A percentile compares a stretch with the other conserved stretches of the same genome.
Evolutionary conservation across 2,329 filamentous ascomycete genomes (phyloP).

Genomic region (Aaosphaeria pasadenensis): DNA sequence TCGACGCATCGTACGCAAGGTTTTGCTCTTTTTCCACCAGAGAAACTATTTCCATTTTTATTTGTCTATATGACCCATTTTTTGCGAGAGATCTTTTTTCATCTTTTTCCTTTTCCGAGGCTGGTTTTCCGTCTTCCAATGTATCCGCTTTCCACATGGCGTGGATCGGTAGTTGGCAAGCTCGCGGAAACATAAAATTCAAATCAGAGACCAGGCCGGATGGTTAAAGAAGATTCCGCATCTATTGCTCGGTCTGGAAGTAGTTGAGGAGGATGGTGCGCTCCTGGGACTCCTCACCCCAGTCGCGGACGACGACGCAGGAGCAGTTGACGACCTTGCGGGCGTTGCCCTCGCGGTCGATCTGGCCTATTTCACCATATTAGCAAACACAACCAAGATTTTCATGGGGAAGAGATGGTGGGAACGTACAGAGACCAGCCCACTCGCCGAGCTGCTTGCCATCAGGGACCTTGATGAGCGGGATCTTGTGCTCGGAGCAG

Average conservation of each 20-base stretch:
- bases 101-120: no score
- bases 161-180: no score
- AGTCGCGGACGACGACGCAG: conserved; percentile 99
- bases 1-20: no score
- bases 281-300: conserved; percentile 99
- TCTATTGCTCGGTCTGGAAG: conserved; percentile 82
- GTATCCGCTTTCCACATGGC: no score
- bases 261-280: conserved; percentile 99
- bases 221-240: conserved; percentile 2
- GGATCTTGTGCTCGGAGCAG: conserved; percentile 99
- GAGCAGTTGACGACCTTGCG: conserved; percentile 99
- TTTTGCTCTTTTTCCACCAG: no score
- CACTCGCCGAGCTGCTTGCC: conserved; percentile 99
- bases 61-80: no score
- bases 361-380: conserved; percentile 76
- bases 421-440: conserved; percentile 90
- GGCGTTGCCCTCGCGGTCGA: conserved; percentile 98
- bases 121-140: no score
- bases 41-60: no score
- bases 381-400: neutral
- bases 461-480: conserved; percentile 99
- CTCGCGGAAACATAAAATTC: no score
- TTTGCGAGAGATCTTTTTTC: no score
- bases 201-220: no score
- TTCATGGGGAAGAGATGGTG: neutral